These are phyloP conservation scores for Aspergillus brunneoviolaceus DNA, from an alignment of 2,329 filamentous ascomycete species.

Conservation along the genomic window DNA sequence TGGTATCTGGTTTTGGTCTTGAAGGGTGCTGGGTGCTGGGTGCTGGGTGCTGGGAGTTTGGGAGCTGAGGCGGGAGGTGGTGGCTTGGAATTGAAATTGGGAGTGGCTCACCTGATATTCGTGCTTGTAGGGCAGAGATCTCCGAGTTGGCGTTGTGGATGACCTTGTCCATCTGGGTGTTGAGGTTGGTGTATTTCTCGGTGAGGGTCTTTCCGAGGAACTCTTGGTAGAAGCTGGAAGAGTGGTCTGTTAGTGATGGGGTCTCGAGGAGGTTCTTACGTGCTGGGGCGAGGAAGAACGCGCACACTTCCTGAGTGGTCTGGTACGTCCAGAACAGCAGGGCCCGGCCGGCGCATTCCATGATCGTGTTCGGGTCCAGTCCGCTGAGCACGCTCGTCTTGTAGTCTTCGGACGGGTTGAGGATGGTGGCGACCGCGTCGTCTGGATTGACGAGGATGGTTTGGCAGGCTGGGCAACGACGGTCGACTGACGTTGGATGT, in stretches of 20 bases:
- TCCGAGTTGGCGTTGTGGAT: constrained; percentile 74
- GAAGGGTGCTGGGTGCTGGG: no score
- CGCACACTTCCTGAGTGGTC: constrained; percentile 76
- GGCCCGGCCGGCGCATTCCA: constrained; percentile 80
- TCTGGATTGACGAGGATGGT: constrained; percentile 67
- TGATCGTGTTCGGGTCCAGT: constrained; percentile 74
- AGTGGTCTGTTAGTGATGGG: constrained; percentile 10
- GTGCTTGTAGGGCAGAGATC: constrained; percentile 65
- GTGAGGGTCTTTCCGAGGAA: constrained; percentile 68
- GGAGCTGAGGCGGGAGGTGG: no score
- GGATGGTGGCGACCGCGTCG: constrained; percentile 68
- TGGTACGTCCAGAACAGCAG: constrained; percentile 87
- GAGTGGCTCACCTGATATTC: constrained; percentile 57
- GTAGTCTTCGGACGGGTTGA: constrained; percentile 84
- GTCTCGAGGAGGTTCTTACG: neutral
- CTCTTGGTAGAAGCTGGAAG: constrained; percentile 69
- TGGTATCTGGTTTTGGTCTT: no score
- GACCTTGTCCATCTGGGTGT: constrained; percentile 67
- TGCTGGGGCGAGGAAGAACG: constrained; percentile 1
- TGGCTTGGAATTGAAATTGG: no score
- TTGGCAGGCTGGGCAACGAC: constrained; percentile 74
- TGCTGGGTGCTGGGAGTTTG: no score
- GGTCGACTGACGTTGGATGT: constrained; percentile 52
- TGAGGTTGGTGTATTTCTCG: constrained; percentile 68
- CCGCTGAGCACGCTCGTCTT: constrained; percentile 85